Evolutionary conservation across 176 grass and related monocot species (phyloP).

Genomic region (Ensete glaucum): DNA sequence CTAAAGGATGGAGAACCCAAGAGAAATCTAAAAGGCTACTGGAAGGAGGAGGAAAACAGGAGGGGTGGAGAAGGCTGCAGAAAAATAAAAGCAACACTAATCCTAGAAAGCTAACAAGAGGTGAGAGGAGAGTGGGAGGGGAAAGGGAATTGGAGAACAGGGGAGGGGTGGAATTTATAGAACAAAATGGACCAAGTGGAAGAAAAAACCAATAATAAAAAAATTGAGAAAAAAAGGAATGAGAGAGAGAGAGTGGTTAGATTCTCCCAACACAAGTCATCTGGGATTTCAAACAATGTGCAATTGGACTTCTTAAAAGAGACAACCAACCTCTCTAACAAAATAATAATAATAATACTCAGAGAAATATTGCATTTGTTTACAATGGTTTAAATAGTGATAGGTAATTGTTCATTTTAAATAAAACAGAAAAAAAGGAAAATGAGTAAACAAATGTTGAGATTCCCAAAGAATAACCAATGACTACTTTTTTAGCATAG

Average conservation of each 20-base stretch:
- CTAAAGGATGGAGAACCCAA: background rate
- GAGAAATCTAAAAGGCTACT: background rate
- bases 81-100: background rate
- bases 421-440: background rate
- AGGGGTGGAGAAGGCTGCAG: background rate
- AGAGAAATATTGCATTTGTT: too few species aligned
- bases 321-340: too few species aligned
- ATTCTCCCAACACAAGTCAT: background rate
- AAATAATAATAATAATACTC: too few species aligned
- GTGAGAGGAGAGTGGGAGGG: background rate
- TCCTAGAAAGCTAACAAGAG: background rate
- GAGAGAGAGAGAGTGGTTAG: background rate
- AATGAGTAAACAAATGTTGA: background rate
- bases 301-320: too few species aligned
- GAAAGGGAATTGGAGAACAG: background rate
- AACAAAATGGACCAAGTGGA: too few species aligned
- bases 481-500: background rate
- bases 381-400: too few species aligned
- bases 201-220: background rate
- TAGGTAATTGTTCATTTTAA: too few species aligned
- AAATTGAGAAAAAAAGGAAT: background rate
- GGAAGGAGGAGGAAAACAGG: background rate
- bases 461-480: background rate
- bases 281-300: too few species aligned
- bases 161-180: constrained; percentile 9